phyloP scores from a whole-genome alignment of 2,329 filamentous ascomycete species.

The Fusarium sp. region DNA sequence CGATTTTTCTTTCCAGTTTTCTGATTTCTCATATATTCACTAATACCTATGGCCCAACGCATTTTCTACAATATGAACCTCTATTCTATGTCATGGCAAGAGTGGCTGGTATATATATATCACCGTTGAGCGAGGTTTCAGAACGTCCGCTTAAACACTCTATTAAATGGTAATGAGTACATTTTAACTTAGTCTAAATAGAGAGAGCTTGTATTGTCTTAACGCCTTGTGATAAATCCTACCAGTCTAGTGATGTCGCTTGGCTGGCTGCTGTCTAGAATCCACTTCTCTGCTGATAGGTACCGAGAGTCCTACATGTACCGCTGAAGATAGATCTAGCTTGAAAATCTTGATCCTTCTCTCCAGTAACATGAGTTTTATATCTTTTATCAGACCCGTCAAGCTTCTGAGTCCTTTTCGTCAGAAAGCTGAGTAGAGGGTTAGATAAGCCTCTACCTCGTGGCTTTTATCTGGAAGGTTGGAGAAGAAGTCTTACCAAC shows the following conservation, averaged over 20 bases:
- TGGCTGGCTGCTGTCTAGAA: background rate
- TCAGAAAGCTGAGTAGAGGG: background rate
- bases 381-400: accelerated
- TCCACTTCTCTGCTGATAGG: background rate
- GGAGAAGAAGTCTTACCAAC: background rate
- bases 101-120: background rate
- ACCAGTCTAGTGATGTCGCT: accelerated
- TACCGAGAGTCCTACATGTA: background rate
- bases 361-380: background rate
- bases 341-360: background rate
- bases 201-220: accelerated
- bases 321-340: background rate
- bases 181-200: background rate
- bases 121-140: background rate
- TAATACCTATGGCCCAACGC: background rate
- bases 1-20: background rate
- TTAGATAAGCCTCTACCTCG: background rate
- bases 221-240: too few species aligned
- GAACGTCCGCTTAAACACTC: background rate
- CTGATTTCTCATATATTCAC: too few species aligned
- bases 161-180: accelerated
- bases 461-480: background rate
- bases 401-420: background rate
- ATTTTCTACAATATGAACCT: accelerated
- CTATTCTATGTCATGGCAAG: accelerated